Percentiles rank a stretch among this genome's conserved stretches.
These are phyloP conservation scores for Myxozyma monticola DNA, from an alignment of 805 yeast genomes.

Conservation along the genomic window DNA sequence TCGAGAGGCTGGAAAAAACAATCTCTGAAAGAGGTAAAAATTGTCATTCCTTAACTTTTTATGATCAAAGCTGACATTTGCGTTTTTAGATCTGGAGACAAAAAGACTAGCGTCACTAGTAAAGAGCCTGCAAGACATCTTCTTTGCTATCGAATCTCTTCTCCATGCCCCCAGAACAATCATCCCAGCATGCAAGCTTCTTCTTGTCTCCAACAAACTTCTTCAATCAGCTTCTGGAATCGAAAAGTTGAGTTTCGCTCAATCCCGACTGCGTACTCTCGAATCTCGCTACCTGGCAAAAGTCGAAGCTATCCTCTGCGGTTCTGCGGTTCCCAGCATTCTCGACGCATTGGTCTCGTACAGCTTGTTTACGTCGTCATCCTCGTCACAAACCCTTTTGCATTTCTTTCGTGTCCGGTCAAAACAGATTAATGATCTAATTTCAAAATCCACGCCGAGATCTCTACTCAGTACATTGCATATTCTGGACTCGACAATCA, in stretches of 20 bases:
- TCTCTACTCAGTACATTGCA: constrained; percentile 9
- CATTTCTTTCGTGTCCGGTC: constrained; percentile 10
- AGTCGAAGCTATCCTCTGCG: constrained; percentile 1
- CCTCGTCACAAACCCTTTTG: constrained; percentile 8
- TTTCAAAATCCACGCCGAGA: neutral
- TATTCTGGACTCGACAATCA: constrained; percentile 17
- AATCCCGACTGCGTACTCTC: neutral
- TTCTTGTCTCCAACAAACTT: constrained; percentile 7
- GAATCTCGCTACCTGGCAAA: constrained; percentile 2
- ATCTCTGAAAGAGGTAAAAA: constrained; percentile 10
- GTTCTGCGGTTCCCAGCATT: constrained; percentile 5
- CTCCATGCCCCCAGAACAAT: constrained; percentile 7
- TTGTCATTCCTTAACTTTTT: neutral
- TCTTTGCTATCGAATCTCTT: constrained; percentile 16
- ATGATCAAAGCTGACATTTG: neutral
- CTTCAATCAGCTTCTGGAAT: neutral
- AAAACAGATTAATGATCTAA: constrained; percentile 3
- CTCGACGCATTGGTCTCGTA: constrained; percentile 20
- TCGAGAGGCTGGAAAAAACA: neutral
- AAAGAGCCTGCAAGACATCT: constrained; percentile 15
- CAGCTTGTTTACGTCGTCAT: constrained; percentile 7
- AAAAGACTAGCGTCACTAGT: constrained; percentile 7
- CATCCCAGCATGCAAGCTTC: constrained; percentile 10
- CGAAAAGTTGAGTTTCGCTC: neutral
- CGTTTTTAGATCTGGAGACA: constrained; percentile 2